Conservation (phyloP, 2,329 filamentous ascomycete species). For the Alternaria metachromatica region DNA sequence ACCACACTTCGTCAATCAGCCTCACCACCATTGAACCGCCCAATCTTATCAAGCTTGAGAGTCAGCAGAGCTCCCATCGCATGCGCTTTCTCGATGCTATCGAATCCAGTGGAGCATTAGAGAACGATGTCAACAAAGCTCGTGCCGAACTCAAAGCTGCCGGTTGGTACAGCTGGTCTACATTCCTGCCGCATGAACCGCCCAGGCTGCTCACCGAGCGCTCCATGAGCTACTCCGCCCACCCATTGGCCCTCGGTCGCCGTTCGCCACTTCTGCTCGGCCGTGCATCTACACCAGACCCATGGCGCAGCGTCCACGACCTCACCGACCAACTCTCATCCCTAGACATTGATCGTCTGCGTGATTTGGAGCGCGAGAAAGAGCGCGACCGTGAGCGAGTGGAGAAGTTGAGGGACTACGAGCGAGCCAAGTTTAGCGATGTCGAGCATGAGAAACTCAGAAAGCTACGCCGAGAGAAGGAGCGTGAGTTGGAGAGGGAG, state of each 20-base stretch:
- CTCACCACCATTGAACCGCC: slow-evolving; percentile 14
- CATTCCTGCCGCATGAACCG: not conserved
- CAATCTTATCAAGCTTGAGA: slow-evolving; percentile 35
- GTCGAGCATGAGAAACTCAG: not conserved
- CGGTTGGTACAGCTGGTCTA: slow-evolving; percentile 11
- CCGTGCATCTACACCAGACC: not conserved
- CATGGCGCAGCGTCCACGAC: not conserved
- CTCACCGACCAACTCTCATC: not conserved
- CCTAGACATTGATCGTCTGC: not conserved
- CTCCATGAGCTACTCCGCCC: not conserved
- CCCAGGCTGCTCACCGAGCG: not conserved
- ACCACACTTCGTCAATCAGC: not conserved
- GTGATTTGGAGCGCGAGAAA: not conserved
- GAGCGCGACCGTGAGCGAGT: not conserved
- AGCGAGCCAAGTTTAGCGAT: not conserved
- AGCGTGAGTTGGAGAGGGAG: slow-evolving; percentile 3
- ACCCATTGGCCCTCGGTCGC: not conserved
- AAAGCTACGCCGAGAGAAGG: not conserved
- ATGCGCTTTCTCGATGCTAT: slow-evolving; percentile 24
- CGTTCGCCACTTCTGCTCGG: not conserved
- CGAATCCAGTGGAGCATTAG: slow-evolving; percentile 20
- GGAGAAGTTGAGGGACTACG: not conserved
- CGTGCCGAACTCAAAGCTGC: slow-evolving; percentile 15
- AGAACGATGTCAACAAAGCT: slow-evolving; percentile 34
- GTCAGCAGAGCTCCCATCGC: slow-evolving; percentile 18